Percentiles rank a stretch among this genome's conserved stretches.
Conservation (phyloP, 331 rosid genomes). For the Saraca asoca region DNA sequence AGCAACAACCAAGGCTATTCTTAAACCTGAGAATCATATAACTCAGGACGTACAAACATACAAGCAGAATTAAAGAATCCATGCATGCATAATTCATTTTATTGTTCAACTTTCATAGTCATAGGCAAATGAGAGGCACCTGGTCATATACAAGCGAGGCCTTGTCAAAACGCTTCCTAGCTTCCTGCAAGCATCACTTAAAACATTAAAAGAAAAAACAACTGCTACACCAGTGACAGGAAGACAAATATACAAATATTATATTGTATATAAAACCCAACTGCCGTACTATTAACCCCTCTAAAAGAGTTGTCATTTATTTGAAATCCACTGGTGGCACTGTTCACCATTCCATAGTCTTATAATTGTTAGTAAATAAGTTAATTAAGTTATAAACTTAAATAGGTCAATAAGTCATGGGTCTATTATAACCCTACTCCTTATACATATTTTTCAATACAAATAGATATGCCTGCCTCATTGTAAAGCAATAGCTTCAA, state of each 20-base stretch:
- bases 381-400: too few species aligned
- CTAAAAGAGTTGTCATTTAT: conserved; percentile 7
- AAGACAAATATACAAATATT: conserved; percentile 16
- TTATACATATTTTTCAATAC: too few species aligned
- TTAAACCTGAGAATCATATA: conserved; percentile 14
- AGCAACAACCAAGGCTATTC: conserved; percentile 6
- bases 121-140: conserved; percentile 53
- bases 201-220: conserved; percentile 31
- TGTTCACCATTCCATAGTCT: conserved; percentile 10
- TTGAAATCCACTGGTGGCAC: conserved; percentile 1
- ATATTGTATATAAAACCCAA: conserved; percentile 7
- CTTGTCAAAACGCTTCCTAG: conserved; percentile 76
- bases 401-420: too few species aligned
- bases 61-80: conserved; percentile 21
- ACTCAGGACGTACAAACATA: not conserved
- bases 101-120: conserved; percentile 24
- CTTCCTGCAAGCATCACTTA: conserved; percentile 59
- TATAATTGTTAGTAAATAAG: too few species aligned
- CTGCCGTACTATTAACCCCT: conserved; percentile 17
- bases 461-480: too few species aligned
- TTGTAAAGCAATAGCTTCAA: too few species aligned
- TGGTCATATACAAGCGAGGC: conserved; percentile 62
- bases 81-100: conserved; percentile 15
- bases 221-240: conserved; percentile 1
- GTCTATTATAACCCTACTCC: too few species aligned